Base-by-base conservation (phyloP, 345 rosid species). In the Eucalyptus virginea region DNA sequence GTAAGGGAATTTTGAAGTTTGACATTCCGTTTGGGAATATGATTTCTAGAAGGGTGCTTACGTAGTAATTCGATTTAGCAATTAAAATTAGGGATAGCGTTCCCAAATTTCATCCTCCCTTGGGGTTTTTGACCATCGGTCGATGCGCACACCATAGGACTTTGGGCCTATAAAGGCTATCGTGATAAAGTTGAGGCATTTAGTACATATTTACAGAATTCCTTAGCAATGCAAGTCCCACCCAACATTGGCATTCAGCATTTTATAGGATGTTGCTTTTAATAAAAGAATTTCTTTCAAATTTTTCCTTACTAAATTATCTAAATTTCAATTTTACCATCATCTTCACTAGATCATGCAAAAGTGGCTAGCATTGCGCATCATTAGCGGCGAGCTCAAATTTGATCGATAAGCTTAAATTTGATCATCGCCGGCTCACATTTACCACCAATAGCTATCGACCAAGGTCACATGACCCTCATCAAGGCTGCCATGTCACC, bases 291-390 rank as follows among this genome's bases (percentile, higher is more conserved):
- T 4, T 30, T 30, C 77, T 7, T 67, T 32, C 19, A 4, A 67
- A 17, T 4, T 67, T 69, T 0, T 69, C 12, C 4, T 69, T 34
- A 69, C 26, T 69, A 18, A 69, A 69, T 69, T 9, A 34, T 69
- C 44, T 69, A 34, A 69, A 9, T 69, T 69, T 34, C 7, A 69
- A 18, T 5, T 34, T 69, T 34, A 18, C 42, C 5, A 0, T 9
- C 13, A 69, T 6, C 44, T 5, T 69, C 24, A 34, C 44, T 34
- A 32, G 40, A 69, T 6, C 6, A 11, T 18, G 24, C 13, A 3
- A n/a, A 69, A 0, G 1, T 17, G 42, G 11, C 0, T 8, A 0
- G 2, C 24, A 9, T 15, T 14, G 6, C 2, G 0, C 12, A 0
- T 69, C 23, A 32, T 69, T 1, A 19, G 1, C 1, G 1, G 5